Percentiles rank a stretch among this genome's conserved stretches.
These are phyloP conservation scores for Crassisporium funariophilum DNA, from an alignment of 768 basidiomycete species.

Conservation along the genomic window DNA sequence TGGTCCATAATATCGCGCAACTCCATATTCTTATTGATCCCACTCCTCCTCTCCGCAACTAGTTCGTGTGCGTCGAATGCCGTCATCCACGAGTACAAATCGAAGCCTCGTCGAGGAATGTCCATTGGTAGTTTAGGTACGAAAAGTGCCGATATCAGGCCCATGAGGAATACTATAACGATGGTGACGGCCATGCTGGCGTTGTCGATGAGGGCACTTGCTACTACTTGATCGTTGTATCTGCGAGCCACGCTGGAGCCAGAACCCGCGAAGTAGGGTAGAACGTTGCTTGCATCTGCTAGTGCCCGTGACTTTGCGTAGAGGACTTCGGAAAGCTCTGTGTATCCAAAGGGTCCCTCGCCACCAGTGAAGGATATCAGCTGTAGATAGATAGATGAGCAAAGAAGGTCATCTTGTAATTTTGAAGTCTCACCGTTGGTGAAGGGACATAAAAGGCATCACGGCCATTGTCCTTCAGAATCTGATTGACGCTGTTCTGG, in stretches of 20 bases:
- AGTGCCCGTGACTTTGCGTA: slow-evolving; percentile 37
- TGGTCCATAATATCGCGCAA: slow-evolving; percentile 28
- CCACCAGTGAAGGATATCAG: slow-evolving; percentile 40
- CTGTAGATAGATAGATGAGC: slow-evolving; percentile 18
- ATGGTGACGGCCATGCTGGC: slow-evolving; percentile 27
- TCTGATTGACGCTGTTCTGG: slow-evolving; percentile 39
- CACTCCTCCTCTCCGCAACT: slow-evolving; percentile 11
- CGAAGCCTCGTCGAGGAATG: slow-evolving; percentile 27
- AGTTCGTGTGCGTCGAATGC: slow-evolving; percentile 25
- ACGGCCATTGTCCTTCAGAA: slow-evolving; percentile 43
- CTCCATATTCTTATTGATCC: slow-evolving; percentile 29
- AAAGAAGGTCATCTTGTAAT: neutral
- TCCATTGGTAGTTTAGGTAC: slow-evolving; percentile 25
- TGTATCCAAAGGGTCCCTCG: slow-evolving; percentile 39
- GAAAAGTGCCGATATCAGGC: slow-evolving; percentile 30
- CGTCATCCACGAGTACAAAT: slow-evolving; percentile 27
- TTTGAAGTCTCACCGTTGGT: slow-evolving; percentile 33
- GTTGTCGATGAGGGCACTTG: slow-evolving; percentile 27
- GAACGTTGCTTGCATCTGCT: slow-evolving; percentile 42
- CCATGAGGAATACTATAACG: slow-evolving; percentile 27
- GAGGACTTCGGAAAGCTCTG: slow-evolving; percentile 31
- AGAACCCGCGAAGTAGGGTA: slow-evolving; percentile 45
- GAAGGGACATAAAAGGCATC: slow-evolving; percentile 42
- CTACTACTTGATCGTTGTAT: slow-evolving; percentile 33
- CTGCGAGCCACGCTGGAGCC: slow-evolving; percentile 35